A percentile compares a stretch with the other conserved stretches of the same genome.
phyloP scores from a whole-genome alignment of 805 yeast genomes.

The Myxozyma neglecta region DNA sequence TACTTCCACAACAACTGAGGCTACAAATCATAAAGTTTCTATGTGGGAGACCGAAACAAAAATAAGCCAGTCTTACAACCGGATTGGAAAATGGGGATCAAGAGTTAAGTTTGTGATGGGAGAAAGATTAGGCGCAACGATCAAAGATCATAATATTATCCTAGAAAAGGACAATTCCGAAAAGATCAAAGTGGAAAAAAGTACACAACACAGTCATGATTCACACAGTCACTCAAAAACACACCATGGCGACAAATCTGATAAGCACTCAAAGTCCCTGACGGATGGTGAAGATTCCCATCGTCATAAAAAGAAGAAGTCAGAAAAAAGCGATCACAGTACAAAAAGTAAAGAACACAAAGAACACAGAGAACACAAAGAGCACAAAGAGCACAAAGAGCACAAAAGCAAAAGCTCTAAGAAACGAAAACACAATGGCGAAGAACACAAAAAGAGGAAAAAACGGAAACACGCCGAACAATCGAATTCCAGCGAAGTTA shows the following conservation, averaged over 20 bases:
- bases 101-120: slow-evolving; percentile 87
- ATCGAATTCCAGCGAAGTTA: neutral
- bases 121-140: slow-evolving; percentile 76
- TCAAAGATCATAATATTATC: slow-evolving; percentile 34
- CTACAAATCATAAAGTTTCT: slow-evolving; percentile 49
- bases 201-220: neutral
- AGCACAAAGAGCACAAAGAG: slow-evolving; percentile 37
- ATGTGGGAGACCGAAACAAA: slow-evolving; percentile 60
- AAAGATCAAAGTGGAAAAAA: slow-evolving; percentile 32
- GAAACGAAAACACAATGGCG: slow-evolving; percentile 35
- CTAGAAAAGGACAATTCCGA: slow-evolving; percentile 13
- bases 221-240: neutral
- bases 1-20: neutral
- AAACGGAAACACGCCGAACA: slow-evolving; percentile 33
- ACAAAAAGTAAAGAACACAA: slow-evolving; percentile 37
- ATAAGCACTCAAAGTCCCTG: neutral
- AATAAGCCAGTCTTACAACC: slow-evolving; percentile 43
- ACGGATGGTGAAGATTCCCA: neutral
- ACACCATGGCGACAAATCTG: neutral
- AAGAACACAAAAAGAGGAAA: slow-evolving; percentile 36
- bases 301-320: neutral
- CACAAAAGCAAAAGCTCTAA: slow-evolving; percentile 30
- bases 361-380: slow-evolving; percentile 31
- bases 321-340: neutral
- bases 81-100: slow-evolving; percentile 74